Evolutionary conservation across 1,284 basidiomycete species (phyloP).

Genomic region (Cutaneotrichosporon dermatis): DNA sequence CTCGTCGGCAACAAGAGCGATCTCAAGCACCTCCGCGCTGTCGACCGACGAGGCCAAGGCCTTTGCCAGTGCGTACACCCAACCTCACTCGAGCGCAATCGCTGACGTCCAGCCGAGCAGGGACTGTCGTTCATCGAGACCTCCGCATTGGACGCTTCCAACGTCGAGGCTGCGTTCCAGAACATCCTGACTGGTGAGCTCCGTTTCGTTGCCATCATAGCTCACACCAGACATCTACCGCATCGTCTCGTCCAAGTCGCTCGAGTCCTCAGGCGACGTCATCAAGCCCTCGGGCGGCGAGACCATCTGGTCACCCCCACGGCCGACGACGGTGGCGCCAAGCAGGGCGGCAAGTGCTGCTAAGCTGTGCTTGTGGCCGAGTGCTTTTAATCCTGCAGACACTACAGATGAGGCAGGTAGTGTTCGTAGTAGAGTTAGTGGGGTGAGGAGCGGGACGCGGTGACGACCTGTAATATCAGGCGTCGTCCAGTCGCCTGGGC

Average conservation of each 20-base stretch:
- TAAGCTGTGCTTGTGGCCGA: slow-evolving; percentile 15
- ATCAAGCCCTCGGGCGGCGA: slow-evolving; percentile 67
- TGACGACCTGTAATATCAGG: slow-evolving; percentile 21
- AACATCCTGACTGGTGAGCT: slow-evolving; percentile 83
- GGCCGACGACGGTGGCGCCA: slow-evolving; percentile 48
- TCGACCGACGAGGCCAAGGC: slow-evolving; percentile 87
- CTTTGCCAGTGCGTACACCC: slow-evolving; percentile 64
- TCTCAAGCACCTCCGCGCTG: slow-evolving; percentile 93
- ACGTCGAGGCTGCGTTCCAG: slow-evolving; percentile 96
- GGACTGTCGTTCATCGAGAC: slow-evolving; percentile 95
- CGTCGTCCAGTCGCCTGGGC: background rate
- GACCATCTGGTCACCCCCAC: slow-evolving; percentile 67
- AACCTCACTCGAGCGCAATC: too few species aligned
- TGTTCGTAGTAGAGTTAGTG: background rate
- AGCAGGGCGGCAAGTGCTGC: slow-evolving; percentile 49
- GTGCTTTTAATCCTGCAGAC: too few species aligned
- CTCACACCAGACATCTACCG: slow-evolving; percentile 76
- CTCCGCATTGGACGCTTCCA: slow-evolving; percentile 97
- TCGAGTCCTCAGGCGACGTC: slow-evolving; percentile 71
- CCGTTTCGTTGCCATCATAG: too few species aligned
- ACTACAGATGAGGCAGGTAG: background rate
- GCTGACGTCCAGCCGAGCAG: slow-evolving; percentile 60
- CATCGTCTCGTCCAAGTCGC: slow-evolving; percentile 82
- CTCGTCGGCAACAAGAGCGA: slow-evolving; percentile 96
- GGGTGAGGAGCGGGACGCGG: background rate